Conservation (phyloP, 1,139 yeast species). For the Debaryomyces sp. region DNA sequence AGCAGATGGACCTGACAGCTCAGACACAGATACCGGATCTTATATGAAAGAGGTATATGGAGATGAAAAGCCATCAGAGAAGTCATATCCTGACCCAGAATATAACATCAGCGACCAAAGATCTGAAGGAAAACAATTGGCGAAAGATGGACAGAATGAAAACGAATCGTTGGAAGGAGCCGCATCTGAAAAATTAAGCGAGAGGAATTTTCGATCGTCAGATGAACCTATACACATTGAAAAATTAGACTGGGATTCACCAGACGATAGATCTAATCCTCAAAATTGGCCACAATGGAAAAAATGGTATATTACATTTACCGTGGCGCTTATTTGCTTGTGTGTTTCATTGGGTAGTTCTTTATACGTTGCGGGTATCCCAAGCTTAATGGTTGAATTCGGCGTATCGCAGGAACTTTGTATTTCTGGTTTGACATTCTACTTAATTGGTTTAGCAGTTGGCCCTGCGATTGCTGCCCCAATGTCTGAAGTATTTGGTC, state of each 20-base stretch:
- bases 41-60: slow-evolving; percentile 8
- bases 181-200: not conserved
- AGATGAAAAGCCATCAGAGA: slow-evolving; percentile 13
- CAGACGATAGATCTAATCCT: slow-evolving; percentile 63
- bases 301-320: slow-evolving; percentile 66
- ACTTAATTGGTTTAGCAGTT: slow-evolving; percentile 67
- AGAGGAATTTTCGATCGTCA: slow-evolving; percentile 7
- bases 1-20: not conserved
- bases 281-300: slow-evolving; percentile 64
- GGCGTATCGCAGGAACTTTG: slow-evolving; percentile 60
- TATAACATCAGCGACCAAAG: not conserved
- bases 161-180: not conserved
- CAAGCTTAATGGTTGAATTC: slow-evolving; percentile 33
- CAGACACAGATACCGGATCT: slow-evolving; percentile 7
- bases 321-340: slow-evolving; percentile 63
- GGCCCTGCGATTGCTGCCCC: slow-evolving; percentile 83
- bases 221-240: not conserved
- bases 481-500: slow-evolving; percentile 71
- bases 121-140: slow-evolving; percentile 12
- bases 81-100: not conserved
- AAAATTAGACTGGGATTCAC: slow-evolving; percentile 65
- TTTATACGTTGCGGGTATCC: slow-evolving; percentile 56
- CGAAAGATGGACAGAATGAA: not conserved
- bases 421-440: slow-evolving; percentile 69
- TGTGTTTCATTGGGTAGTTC: slow-evolving; percentile 76